Percentiles rank a stretch among this genome's conserved stretches.
These are phyloP conservation scores for Xylariaceae sp. DNA, from an alignment of 2,329 filamentous ascomycete genomes.

Conservation along the genomic window DNA sequence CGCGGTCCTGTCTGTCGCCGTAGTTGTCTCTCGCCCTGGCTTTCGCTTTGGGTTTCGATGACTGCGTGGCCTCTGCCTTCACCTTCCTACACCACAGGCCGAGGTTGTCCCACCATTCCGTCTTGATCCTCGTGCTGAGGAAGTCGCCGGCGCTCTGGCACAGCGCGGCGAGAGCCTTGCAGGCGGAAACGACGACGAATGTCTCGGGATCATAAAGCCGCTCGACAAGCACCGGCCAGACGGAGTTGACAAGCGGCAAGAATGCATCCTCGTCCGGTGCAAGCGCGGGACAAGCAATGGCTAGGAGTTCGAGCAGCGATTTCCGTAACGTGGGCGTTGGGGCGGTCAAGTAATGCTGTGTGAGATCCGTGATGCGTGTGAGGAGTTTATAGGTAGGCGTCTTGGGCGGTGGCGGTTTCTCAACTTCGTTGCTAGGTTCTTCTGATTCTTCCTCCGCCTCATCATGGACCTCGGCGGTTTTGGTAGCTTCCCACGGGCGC, in stretches of 20 bases:
- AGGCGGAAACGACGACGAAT: constrained; percentile 70
- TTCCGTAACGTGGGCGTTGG: constrained; percentile 77
- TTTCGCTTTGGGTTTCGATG: constrained; percentile 11
- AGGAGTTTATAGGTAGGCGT: constrained; percentile 82
- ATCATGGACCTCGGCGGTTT: constrained; percentile 35
- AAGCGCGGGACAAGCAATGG: constrained; percentile 72
- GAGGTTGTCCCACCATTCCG: constrained; percentile 67
- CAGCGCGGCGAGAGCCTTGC: constrained; percentile 68
- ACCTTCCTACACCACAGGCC: constrained; percentile 50
- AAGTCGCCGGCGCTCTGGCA: constrained; percentile 80
- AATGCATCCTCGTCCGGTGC: constrained; percentile 79
- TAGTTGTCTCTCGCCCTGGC: constrained; percentile 4
- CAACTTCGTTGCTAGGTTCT: constrained; percentile 39
- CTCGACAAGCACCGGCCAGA: constrained; percentile 83
- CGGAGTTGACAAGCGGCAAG: constrained; percentile 82
- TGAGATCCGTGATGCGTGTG: constrained; percentile 77
- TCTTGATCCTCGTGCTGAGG: constrained; percentile 72
- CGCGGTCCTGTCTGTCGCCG: constrained; percentile 9
- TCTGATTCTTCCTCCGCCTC: constrained; percentile 41
- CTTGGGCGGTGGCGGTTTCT: constrained; percentile 64
- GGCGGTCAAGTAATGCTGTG: constrained; percentile 88
- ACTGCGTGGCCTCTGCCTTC: constrained; percentile 44
- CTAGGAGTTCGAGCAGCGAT: constrained; percentile 76
- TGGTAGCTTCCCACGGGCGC: constrained; percentile 40
- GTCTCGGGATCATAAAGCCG: constrained; percentile 68